Conservation (phyloP, 495 filamentous ascomycete species). For the Aspergillus baeticus region DNA sequence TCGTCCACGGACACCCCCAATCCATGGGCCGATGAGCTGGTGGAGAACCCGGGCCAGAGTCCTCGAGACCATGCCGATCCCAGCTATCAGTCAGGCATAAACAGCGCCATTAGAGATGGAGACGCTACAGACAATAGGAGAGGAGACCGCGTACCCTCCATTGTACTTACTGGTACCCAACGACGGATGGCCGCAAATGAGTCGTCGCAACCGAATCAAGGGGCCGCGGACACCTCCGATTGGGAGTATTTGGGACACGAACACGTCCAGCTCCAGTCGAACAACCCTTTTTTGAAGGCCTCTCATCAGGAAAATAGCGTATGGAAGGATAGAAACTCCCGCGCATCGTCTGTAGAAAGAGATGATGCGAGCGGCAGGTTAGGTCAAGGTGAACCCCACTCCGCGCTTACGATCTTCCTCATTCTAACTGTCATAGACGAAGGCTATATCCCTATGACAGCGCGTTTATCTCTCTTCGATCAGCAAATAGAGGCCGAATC, state of each 20-base stretch:
- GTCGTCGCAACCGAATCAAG: slow-evolving; percentile 21
- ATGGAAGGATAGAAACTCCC: slow-evolving; percentile 25
- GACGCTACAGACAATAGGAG: slow-evolving; percentile 10
- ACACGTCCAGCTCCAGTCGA: slow-evolving; percentile 39
- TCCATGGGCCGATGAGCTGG: slow-evolving; percentile 36
- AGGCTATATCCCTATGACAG: slow-evolving; percentile 48
- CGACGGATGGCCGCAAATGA: slow-evolving; percentile 25
- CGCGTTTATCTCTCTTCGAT: slow-evolving; percentile 42
- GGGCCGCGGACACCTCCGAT: slow-evolving; percentile 7
- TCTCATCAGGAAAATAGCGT: slow-evolving; percentile 24
- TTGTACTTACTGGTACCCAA: slow-evolving; percentile 28
- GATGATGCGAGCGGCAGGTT: slow-evolving; percentile 28
- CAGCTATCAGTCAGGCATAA: neutral
- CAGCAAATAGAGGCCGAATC: slow-evolving; percentile 25
- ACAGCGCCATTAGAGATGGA: slow-evolving; percentile 8
- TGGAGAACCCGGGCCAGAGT: slow-evolving; percentile 22
- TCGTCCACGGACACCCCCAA: slow-evolving; percentile 29
- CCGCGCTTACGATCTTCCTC: neutral
- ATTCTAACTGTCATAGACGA: slow-evolving; percentile 31
- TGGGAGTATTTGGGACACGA: slow-evolving; percentile 26
- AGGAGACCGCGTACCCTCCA: slow-evolving; percentile 22
- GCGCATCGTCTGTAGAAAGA: slow-evolving; percentile 20
- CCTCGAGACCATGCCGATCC: slow-evolving; percentile 1
- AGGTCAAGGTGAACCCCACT: slow-evolving; percentile 30
- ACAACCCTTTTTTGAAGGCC: slow-evolving; percentile 44